Percentiles rank a stretch among this genome's conserved stretches.
Conservation (phyloP, 371 early-diverging fungal genomes). For the Amoeboaphelidium protococcarum region DNA sequence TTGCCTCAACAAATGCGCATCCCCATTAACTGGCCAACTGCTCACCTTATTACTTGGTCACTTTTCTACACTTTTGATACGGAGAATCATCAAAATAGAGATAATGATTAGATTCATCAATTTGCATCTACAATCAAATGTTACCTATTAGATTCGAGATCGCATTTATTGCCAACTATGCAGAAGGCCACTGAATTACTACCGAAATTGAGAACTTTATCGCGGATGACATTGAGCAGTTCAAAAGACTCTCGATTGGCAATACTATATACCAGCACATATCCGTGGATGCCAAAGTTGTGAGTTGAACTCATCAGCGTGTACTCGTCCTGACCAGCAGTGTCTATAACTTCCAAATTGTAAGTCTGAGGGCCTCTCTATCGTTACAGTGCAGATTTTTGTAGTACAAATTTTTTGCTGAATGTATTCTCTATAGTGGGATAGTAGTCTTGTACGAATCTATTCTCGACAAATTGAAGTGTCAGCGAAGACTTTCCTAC, state of each 20-base stretch:
- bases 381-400: too few relatives aligned
- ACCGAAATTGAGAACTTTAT: conserved; percentile 81
- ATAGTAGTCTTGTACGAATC: conserved; percentile 72
- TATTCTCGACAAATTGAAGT: conserved; percentile 73
- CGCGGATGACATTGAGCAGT: conserved; percentile 60
- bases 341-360: conserved; percentile 71
- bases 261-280: conserved; percentile 79
- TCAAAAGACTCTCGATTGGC: conserved; percentile 59
- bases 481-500: conserved; percentile 66
- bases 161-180: not conserved
- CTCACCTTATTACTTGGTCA: conserved; percentile 44
- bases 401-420: conserved; percentile 54
- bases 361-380: conserved; percentile 49
- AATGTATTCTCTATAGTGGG: conserved; percentile 83
- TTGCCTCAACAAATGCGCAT: conserved; percentile 59
- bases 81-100: not conserved
- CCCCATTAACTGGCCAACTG: conserved; percentile 48
- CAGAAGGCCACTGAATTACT: conserved; percentile 52
- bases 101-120: not conserved
- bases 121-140: not conserved
- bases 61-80: conserved; percentile 21
- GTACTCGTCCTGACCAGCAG: conserved; percentile 92
- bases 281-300: conserved; percentile 72
- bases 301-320: conserved; percentile 69
- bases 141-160: conserved; percentile 1